Percentiles rank a stretch among this genome's conserved stretches.
Evolutionary conservation across 176 grass and related monocot genomes (phyloP).

Genomic region (Carex parvula): DNA sequence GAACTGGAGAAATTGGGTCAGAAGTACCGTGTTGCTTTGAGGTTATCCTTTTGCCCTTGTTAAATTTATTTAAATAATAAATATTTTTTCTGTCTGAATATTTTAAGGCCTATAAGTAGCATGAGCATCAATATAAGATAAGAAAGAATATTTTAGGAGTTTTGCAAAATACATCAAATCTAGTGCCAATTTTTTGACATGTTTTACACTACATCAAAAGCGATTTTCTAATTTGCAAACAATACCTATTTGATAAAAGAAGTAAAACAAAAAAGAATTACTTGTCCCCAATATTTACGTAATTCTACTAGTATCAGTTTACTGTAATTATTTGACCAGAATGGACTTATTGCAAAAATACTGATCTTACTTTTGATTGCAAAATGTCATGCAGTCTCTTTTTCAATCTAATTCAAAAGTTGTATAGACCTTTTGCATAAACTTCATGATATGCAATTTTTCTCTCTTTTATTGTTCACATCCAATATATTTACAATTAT

Average conservation of each 20-base stretch:
- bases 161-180: background rate
- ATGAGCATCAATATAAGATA: background rate
- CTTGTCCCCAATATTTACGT: background rate
- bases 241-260: background rate
- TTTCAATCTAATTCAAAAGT: background rate
- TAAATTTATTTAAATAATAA: background rate
- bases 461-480: background rate
- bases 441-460: background rate
- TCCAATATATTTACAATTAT: background rate
- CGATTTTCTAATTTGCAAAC: background rate
- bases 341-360: too few relatives aligned
- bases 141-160: background rate
- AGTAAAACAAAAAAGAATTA: background rate
- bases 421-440: background rate
- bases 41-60: conserved; percentile 31
- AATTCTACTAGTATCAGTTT: too few relatives aligned
- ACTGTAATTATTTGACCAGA: too few relatives aligned
- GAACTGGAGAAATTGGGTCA: conserved; percentile 94
- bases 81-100: background rate
- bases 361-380: too few relatives aligned
- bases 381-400: too few relatives aligned
- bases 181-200: background rate
- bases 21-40: conserved; percentile 89
- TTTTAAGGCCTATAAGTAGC: background rate
- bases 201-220: background rate